Evolutionary conservation across 2,329 filamentous ascomycete species (phyloP), one percentile per base, ranked within the genome.

Genomic region (Gremmenia infestans): DNA sequence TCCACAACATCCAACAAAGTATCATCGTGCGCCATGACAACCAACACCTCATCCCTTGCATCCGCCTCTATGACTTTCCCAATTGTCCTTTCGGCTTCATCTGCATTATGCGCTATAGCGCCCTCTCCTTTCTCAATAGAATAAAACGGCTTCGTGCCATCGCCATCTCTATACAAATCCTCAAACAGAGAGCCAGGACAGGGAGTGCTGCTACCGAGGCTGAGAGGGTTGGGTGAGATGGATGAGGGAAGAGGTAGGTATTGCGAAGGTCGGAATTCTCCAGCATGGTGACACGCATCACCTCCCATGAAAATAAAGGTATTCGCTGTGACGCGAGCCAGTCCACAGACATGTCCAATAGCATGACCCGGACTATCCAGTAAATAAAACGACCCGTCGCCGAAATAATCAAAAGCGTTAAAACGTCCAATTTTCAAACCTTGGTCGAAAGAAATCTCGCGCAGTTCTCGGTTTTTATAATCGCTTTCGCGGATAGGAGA

Each of bases 331-430:
- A 73, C 76, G 7, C 79, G 70, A 1, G 76, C 79, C 0, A 82
- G 70, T 3, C 71, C 79, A 55, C 73, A 75, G n/a, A 79, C 68
- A 61, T 81, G 78, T 1, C 76, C 78, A 11, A 78, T 66, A 0
- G 75, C 73, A 61, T 82, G 79, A 1, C 81, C 81, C 0, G 79
- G 79, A 3, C 75, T 73, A 59, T 80, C 71, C 28, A 83, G 71
- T 1, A 83, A 70, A 62, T 81, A 82, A 60, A 83, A 81, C 22
- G 70, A 74, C 1, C 79, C 81, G 61, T 83, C 80, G 6, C 73
- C 73, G 53, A 81, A 83, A 63, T 76, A 82, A 62, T 83, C 80
- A 39, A 70, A 67, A 1, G 78, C 77, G 37, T 70, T 63, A 62
- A 79, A 79, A 8, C 72, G 64, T 1, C 76, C 77, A 19, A 80